Evolutionary conservation across 2,329 filamentous ascomycete genomes (phyloP).

Genomic region (Neocucurbitaria cava): DNA sequence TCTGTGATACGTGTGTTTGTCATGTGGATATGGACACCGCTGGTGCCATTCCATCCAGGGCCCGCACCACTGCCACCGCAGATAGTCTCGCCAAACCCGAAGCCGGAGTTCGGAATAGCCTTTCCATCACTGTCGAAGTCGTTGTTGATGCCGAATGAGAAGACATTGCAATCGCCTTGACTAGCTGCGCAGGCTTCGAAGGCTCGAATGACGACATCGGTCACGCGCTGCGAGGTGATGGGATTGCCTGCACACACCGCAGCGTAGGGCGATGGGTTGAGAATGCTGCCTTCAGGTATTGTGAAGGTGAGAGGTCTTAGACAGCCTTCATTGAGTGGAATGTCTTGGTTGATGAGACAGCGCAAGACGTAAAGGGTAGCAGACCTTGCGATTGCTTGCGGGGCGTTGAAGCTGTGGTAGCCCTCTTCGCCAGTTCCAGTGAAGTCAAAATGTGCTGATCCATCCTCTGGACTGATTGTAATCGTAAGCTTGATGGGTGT

Average conservation of each 20-base stretch:
- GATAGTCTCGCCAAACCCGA: constrained; percentile 48
- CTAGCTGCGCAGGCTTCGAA: constrained; percentile 40
- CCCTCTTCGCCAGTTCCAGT: constrained; percentile 48
- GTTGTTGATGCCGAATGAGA: constrained; percentile 13
- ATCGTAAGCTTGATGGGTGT: constrained; percentile 47
- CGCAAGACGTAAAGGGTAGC: constrained; percentile 39
- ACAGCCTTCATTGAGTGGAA: constrained; percentile 45
- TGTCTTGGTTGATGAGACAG: constrained; percentile 38
- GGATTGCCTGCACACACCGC: constrained; percentile 42
- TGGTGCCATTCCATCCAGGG: constrained; percentile 39
- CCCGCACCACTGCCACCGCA: constrained; percentile 46
- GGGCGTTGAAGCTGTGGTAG: constrained; percentile 48
- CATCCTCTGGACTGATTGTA: constrained; percentile 41
- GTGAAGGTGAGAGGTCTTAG: constrained; percentile 33
- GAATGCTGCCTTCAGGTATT: constrained; percentile 35
- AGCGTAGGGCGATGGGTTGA: constrained; percentile 34
- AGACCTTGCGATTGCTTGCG: constrained; percentile 47
- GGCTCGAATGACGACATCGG: constrained; percentile 41
- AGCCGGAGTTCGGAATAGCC: constrained; percentile 30
- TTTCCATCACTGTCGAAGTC: constrained; percentile 25
- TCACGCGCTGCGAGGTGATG: constrained; percentile 40
- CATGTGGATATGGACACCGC: constrained; percentile 45
- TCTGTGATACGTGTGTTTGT: constrained; percentile 50
- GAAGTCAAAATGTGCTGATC: constrained; percentile 50
- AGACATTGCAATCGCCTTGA: constrained; percentile 34